Conservation (phyloP, 2,329 filamentous ascomycete species). For the Cordyceps javanica region DNA sequence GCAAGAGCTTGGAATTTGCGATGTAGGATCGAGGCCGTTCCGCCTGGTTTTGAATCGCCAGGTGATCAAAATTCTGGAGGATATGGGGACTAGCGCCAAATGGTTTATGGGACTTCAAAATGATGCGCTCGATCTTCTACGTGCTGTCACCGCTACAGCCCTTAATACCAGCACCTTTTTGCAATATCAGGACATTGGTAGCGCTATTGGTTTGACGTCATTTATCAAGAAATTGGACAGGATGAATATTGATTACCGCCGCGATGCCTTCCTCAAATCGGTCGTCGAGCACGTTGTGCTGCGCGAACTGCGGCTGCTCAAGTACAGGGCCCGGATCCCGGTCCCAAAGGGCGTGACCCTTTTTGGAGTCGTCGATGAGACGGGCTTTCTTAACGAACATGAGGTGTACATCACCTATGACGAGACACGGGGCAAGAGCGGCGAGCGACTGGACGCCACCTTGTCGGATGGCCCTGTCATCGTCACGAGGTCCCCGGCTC, state of each 20-base stretch:
- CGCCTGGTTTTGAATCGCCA: slow-evolving; percentile 69
- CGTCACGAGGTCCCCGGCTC: slow-evolving; percentile 69
- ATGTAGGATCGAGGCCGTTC: slow-evolving; percentile 59
- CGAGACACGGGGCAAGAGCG: slow-evolving; percentile 20
- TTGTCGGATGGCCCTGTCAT: slow-evolving; percentile 42
- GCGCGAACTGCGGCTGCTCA: slow-evolving; percentile 65
- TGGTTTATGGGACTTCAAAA: slow-evolving; percentile 62
- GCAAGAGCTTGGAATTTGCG: slow-evolving; percentile 64
- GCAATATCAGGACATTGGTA: slow-evolving; percentile 53
- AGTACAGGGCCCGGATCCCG: slow-evolving; percentile 71
- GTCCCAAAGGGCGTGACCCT: slow-evolving; percentile 66
- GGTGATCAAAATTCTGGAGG: slow-evolving; percentile 80
- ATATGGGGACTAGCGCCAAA: slow-evolving; percentile 52
- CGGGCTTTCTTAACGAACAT: slow-evolving; percentile 56
- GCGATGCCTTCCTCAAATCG: slow-evolving; percentile 63
- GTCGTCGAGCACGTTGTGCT: slow-evolving; percentile 65
- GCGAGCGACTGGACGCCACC: slow-evolving; percentile 21
- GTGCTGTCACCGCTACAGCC: slow-evolving; percentile 49
- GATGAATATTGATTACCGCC: slow-evolving; percentile 58
- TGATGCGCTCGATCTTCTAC: slow-evolving; percentile 52
- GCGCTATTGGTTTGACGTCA: slow-evolving; percentile 51
- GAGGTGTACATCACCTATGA: slow-evolving; percentile 63
- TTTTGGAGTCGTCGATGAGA: slow-evolving; percentile 81
- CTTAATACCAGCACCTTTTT: slow-evolving; percentile 62
- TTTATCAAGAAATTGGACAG: slow-evolving; percentile 55